Base-by-base conservation (phyloP, 1,139 yeast genomes). In the Chernovozyma aurita region DNA sequence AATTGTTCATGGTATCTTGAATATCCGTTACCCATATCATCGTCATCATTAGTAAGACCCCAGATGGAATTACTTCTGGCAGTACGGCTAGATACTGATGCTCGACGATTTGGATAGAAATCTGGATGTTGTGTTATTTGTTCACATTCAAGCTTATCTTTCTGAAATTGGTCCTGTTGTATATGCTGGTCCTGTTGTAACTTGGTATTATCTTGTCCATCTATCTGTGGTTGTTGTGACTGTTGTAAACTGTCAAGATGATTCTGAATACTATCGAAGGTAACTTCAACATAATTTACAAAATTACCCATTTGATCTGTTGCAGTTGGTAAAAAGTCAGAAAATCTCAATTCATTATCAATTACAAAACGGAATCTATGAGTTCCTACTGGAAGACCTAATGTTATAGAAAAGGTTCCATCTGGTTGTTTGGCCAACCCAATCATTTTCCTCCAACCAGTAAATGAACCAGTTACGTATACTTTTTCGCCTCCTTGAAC, bases 401-500 rank as follows among this genome's bases (percentile, higher is more conserved):
- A 55, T 3, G 73, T 68, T 25, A 70, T 66, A 38, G 59, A 45
- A 37, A 62, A 68, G 27, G 54, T 52, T 37, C 58, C 55, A 45
- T 69, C 74, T 11, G 65, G 57, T 36, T 74, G 78, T 44, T 73
- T 76, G 24, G 74, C 70, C 39, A 70, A 60, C 2, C 76, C 73
- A 44, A 70, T 69, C 76, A 70, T 70, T 45, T 70, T 70, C 40
- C 74, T 57, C 76, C 76, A 70, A 4, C 73, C 74, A 1, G 76
- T 70, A 44, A 70, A 70, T 4, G 73, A 66, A 2, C 76, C 76
- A 9, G 76, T 70, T 4, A 70, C 73, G 44, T 70, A 70, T 1
- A 92, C 97, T 51, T 85, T 85, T 36, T 77, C 77, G 42, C 97
- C 97, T 11, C 97, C 97, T 59, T 90, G 96, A 16, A 80, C 81